Evolutionary conservation across 768 basidiomycete species (phyloP), one percentile per base, ranked within the genome.

Genomic region (Amanita phalloides): DNA sequence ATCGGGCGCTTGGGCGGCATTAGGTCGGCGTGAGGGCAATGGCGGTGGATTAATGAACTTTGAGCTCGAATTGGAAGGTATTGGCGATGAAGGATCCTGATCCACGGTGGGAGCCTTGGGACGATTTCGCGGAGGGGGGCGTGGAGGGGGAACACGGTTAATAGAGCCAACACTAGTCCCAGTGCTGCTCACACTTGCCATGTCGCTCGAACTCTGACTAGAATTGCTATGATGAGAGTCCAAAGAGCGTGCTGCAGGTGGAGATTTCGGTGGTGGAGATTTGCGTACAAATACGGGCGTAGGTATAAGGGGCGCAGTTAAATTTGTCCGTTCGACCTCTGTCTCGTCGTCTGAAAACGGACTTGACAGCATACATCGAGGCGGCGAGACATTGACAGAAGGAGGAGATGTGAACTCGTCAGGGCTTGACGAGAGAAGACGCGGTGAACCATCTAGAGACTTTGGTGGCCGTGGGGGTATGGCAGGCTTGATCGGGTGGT

Each of bases 131-230:
- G 48, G 45, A n/a, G 48, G 51, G 6, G 71, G 71, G 4, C 28
- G 44, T 23, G 71, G 70, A 30, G 71, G 63, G 17, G 64, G 66
- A 41, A 62, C 66, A 20, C 62, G 57, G 10, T 55, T 51, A 14
- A 17, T 38, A 41, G 57, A 3, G 23, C 17, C 36, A 2, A 35
- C 23, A 45, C 25, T 37, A 32, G 41, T 11, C 10, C 32, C 35
- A 17, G 25, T 13, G 7, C 13, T 38, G 14, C 14, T 37, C 20
- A 2, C 4, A 11, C 44, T 52, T 14, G 10, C 20, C 20, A 63
- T 66, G 50, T 72, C 71, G 36, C 64, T 69, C n/a, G 71, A 72
- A 14, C 62, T 66, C 44, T 65, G 63, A 54, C 71, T 72, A 17
- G 72, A 68, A 54, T 68, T 65, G 49, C 60, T 62, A 25, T 69